Percentiles rank a stretch among this genome's conserved stretches.
Conservation (phyloP, 202 grass and related monocot species). For the Elaeis oleifera region DNA sequence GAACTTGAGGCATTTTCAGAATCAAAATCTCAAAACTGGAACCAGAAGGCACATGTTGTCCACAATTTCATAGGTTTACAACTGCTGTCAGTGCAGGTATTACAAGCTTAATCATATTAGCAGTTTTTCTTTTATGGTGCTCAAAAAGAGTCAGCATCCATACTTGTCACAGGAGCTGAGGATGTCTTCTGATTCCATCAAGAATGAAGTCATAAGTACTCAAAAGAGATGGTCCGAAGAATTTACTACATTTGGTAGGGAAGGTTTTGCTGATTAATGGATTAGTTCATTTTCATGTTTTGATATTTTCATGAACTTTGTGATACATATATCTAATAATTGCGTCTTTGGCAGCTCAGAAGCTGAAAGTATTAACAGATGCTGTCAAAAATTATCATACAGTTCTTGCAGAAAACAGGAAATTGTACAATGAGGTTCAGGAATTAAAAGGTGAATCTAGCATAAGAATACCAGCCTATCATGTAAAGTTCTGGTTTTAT, state of each 20-base stretch:
- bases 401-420: conserved; percentile 70
- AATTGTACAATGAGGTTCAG: conserved; percentile 72
- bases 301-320: too few relatives aligned
- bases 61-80: conserved; percentile 44
- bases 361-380: conserved; percentile 47
- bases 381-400: conserved; percentile 65
- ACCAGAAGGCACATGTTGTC: conserved; percentile 40
- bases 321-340: not conserved
- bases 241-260: conserved; percentile 59
- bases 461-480: not conserved
- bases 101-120: conserved; percentile 18
- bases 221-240: conserved; percentile 67
- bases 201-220: conserved; percentile 58
- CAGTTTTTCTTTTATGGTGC: not conserved
- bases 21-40: conserved; percentile 41
- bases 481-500: conserved; percentile 7
- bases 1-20: conserved; percentile 47
- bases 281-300: not conserved
- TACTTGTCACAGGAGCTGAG: conserved; percentile 54
- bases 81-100: conserved; percentile 58
- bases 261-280: not conserved
- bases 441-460: conserved; percentile 74
- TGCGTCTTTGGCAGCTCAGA: conserved; percentile 41
- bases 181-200: conserved; percentile 66
- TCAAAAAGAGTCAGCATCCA: too few relatives aligned